Percentiles rank a stretch among this genome's conserved stretches.
Conservation (phyloP, 768 basidiomycete genomes). For the Lactarius vividus region DNA sequence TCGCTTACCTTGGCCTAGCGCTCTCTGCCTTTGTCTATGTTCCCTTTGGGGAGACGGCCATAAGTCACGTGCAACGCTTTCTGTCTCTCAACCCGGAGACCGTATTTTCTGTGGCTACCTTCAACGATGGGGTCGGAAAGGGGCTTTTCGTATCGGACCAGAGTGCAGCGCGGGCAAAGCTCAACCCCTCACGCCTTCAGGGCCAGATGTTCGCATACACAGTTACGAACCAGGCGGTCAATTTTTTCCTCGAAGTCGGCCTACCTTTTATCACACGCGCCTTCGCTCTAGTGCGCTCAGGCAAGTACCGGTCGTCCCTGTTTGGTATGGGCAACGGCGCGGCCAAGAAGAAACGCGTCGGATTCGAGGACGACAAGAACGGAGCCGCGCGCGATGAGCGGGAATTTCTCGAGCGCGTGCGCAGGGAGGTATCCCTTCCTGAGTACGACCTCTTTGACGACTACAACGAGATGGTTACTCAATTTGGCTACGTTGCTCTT, state of each 20-base stretch:
- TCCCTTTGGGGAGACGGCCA: slow-evolving; percentile 84
- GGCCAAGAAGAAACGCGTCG: slow-evolving; percentile 62
- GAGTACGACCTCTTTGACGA: slow-evolving; percentile 81
- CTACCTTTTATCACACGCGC: slow-evolving; percentile 74
- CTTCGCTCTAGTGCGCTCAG: slow-evolving; percentile 48
- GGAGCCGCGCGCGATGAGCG: slow-evolving; percentile 56
- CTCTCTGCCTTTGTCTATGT: slow-evolving; percentile 96
- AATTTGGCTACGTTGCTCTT: slow-evolving; percentile 89
- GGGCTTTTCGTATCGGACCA: slow-evolving; percentile 16
- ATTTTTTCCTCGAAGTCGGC: slow-evolving; percentile 75
- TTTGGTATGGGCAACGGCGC: slow-evolving; percentile 23
- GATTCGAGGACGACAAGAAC: slow-evolving; percentile 66
- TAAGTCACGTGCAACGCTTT: slow-evolving; percentile 47
- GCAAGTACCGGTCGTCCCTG: slow-evolving; percentile 26
- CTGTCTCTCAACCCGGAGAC: slow-evolving; percentile 30
- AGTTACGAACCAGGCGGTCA: slow-evolving; percentile 83
- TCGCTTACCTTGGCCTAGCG: slow-evolving; percentile 87
- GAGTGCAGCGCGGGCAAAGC: slow-evolving; percentile 47
- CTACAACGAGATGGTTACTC: slow-evolving; percentile 95
- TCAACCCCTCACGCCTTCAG: slow-evolving; percentile 68
- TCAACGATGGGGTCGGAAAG: slow-evolving; percentile 30
- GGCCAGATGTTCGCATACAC: slow-evolving; percentile 93
- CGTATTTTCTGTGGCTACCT: slow-evolving; percentile 21
- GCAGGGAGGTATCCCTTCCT: slow-evolving; percentile 74
- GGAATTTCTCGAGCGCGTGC: slow-evolving; percentile 74